Conservation (phyloP, 2,329 filamentous ascomycete genomes). For the Penicillium crustosum region DNA sequence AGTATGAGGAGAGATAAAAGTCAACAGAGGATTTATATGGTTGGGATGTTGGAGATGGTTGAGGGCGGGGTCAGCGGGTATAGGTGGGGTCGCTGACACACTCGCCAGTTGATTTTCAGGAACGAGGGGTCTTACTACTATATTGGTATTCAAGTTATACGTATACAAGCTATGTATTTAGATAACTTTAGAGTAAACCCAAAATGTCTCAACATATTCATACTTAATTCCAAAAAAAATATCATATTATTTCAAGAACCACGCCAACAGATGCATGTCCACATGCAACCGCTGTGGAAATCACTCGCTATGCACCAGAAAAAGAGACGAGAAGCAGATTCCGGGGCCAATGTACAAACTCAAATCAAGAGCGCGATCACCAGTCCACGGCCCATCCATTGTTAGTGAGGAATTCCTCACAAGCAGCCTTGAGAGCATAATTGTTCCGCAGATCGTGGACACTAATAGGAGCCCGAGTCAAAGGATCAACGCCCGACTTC, state of each 20-base stretch:
- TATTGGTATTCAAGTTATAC: no score
- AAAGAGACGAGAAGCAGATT: neutral
- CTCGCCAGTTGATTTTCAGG: slow-evolving; percentile 13
- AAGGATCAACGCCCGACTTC: slow-evolving; percentile 71
- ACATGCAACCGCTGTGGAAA: neutral
- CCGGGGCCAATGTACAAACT: neutral
- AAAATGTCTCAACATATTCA: neutral
- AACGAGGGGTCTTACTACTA: no score
- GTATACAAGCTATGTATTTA: no score
- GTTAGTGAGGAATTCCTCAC: slow-evolving; percentile 77
- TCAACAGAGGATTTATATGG: neutral
- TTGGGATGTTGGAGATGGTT: slow-evolving; percentile 15
- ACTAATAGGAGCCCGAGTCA: slow-evolving; percentile 74
- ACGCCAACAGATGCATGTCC: slow-evolving; percentile 2
- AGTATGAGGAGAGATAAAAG: neutral
- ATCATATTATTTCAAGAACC: neutral
- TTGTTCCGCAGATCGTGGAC: slow-evolving; percentile 76
- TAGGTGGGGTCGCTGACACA: slow-evolving; percentile 14
- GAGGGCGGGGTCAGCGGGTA: slow-evolving; percentile 4
- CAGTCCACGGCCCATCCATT: slow-evolving; percentile 95
- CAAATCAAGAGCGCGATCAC: slow-evolving; percentile 45
- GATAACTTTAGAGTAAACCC: neutral
- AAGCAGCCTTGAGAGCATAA: slow-evolving; percentile 75
- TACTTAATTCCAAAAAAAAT: neutral
- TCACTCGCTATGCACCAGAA: slow-evolving; percentile 21